Base-by-base conservation (phyloP, 371 early-diverging fungal species). In the Mucor circinelloides region DNA sequence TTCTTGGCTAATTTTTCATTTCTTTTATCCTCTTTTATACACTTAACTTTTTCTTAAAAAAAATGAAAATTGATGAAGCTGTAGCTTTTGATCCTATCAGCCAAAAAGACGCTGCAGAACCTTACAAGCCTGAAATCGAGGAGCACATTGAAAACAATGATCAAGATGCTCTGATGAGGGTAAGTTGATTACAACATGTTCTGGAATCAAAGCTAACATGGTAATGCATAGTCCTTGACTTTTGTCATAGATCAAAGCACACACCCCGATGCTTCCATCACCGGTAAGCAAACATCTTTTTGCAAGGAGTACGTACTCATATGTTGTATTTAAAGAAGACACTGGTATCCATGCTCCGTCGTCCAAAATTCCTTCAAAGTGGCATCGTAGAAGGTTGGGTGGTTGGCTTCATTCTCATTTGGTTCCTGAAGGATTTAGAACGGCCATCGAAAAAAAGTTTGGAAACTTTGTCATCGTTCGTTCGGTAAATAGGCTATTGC, bases 381-480 rank as follows among this genome's bases (percentile, higher is more conserved):
- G 78, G 78, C 70, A 75, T 34, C 65, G 67, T 27, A 63, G 73
- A 21, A 74, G 73, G 42, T 10, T 78, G 17, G 60, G 67, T 12
- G 70, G 71, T 7, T 78, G 78, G 78, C 31, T 73, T 17, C 73
- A 74, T 62, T 23, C 19, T 19, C 75, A 78, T 44, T 52, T 78
- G 32, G 59, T 71, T 9, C 75, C 78, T 59, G 68, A 74, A 38
- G 60, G 68, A 17, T 66, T 78, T 52, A 75, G 70, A 69, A 13
- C 70, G 2, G 77, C 81, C 6, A 75, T 80, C 25, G 82, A 82
- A 50, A 74, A 81, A 30, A 76, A 73, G 12, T 81, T 68, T 52
- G 85, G 85, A 17, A 80, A 78, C 60, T 85, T 81, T 73, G 77
- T 85, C 4, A 55, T 85, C 13, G 36, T 76, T 34, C 79, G 85